A percentile compares a stretch with the other conserved stretches of the same genome.
Evolutionary conservation across 1,284 basidiomycete species (phyloP).

Genomic region (Xerocomus nothofagi): DNA sequence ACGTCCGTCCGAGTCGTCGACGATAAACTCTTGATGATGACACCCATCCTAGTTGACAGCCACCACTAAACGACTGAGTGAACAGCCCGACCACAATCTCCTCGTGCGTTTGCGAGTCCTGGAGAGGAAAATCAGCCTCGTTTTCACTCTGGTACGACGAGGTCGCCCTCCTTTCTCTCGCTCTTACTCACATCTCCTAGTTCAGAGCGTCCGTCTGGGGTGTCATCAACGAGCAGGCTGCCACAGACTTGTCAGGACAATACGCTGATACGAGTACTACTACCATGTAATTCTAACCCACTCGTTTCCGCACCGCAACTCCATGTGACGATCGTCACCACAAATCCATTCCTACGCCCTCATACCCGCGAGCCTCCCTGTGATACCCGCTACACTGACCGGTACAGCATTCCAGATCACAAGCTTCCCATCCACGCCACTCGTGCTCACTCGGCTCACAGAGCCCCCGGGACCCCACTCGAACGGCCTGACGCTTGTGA

Average conservation of each 20-base stretch:
- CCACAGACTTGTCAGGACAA: slow-evolving; percentile 44
- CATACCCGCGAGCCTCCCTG: slow-evolving; percentile 50
- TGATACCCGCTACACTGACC: slow-evolving; percentile 42
- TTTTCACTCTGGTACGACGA: slow-evolving; percentile 69
- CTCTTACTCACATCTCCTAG: slow-evolving; percentile 39
- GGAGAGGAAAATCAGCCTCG: slow-evolving; percentile 94
- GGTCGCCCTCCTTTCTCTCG: background rate
- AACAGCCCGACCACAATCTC: slow-evolving; percentile 72
- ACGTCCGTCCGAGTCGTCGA: slow-evolving; percentile 50
- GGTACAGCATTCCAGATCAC: slow-evolving; percentile 86
- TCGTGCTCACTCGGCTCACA: slow-evolving; percentile 82
- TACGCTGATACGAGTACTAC: slow-evolving; percentile 20
- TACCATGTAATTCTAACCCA: slow-evolving; percentile 14
- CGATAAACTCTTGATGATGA: background rate
- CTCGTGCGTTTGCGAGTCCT: slow-evolving; percentile 79
- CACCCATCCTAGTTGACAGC: slow-evolving; percentile 48
- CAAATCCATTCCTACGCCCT: slow-evolving; percentile 38
- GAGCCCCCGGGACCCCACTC: slow-evolving; percentile 57
- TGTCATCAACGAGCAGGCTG: slow-evolving; percentile 83
- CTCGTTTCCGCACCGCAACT: background rate
- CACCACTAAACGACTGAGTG: slow-evolving; percentile 58
- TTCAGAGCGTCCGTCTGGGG: slow-evolving; percentile 97
- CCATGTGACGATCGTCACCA: background rate
- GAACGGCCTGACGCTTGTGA: slow-evolving; percentile 86
- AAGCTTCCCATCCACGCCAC: slow-evolving; percentile 93